phyloP scores from a whole-genome alignment of 2,329 filamentous ascomycete genomes.

The Diaporthe sp. region DNA sequence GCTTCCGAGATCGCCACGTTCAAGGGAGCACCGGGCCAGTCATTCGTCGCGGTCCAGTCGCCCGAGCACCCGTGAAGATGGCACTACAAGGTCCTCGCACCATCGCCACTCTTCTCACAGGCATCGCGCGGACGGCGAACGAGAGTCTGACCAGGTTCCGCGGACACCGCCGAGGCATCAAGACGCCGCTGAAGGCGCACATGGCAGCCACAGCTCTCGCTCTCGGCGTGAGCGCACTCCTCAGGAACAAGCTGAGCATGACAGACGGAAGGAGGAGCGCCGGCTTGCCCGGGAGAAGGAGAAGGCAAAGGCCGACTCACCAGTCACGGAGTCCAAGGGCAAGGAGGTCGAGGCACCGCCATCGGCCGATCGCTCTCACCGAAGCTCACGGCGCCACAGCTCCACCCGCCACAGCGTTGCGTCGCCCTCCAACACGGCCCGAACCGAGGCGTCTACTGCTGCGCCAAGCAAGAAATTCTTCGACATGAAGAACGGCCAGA shows the following conservation, averaged over 20 bases:
- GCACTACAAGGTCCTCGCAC: slow-evolving; percentile 45
- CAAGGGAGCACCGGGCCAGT: slow-evolving; percentile 50
- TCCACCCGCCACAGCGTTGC: slow-evolving; percentile 50
- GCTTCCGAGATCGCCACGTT: slow-evolving; percentile 45
- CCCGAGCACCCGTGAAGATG: slow-evolving; percentile 48
- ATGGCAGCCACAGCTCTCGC: slow-evolving; percentile 45
- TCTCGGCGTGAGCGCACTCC: slow-evolving; percentile 55
- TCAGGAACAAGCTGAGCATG: slow-evolving; percentile 64
- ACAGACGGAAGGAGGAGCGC: slow-evolving; percentile 62
- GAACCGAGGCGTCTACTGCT: slow-evolving; percentile 44
- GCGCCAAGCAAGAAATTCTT: slow-evolving; percentile 56
- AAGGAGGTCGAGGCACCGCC: slow-evolving; percentile 47
- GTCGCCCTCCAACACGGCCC: slow-evolving; percentile 42
- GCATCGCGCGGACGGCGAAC: slow-evolving; percentile 54
- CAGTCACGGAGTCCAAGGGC: slow-evolving; percentile 48
- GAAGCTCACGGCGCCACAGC: slow-evolving; percentile 56
- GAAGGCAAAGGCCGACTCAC: slow-evolving; percentile 41
- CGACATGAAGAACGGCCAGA: slow-evolving; percentile 54
- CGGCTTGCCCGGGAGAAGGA: slow-evolving; percentile 51
- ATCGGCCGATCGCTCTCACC: slow-evolving; percentile 48
- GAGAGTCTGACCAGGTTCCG: slow-evolving; percentile 51
- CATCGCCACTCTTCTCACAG: slow-evolving; percentile 50
- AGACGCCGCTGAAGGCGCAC: slow-evolving; percentile 55
- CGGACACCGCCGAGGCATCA: slow-evolving; percentile 57
- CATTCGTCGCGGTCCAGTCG: slow-evolving; percentile 38